Evolutionary conservation across 139 green algal species (phyloP), one percentile per base, ranked within the genome.

Genomic region (Closterium sp.): DNA sequence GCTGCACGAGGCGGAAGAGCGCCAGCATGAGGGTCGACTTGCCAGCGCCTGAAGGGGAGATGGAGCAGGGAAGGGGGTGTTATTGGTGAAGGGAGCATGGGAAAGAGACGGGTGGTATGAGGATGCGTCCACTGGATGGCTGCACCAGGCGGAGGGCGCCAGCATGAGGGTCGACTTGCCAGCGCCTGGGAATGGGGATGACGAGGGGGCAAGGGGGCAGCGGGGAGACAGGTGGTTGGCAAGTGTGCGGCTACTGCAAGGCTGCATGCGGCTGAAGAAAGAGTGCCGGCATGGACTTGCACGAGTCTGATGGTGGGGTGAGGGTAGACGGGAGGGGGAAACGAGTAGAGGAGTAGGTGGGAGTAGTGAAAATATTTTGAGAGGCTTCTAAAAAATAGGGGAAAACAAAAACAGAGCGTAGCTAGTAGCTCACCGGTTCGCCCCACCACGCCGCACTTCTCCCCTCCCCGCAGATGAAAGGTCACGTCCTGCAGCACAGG

Each of bases 101-200:
- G 38, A 66, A 10, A 66, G 38, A 66, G 43, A 69, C 12, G 23
- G 8, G 23, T 69, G 43, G 36, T 69, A 69, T 69, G 43, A 69
- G 43, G 43, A 69, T 69, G 23, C 43, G 23, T 12, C 43, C 43
- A 69, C 43, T 16, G 9, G 43, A 69, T 69, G 43, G 43, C 43
- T 69, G 43, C 12, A 69, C 43, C 1, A 69, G 43, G 23, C 43
- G 12, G 10, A 69, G 88, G 12, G 93, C 16, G 94, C 93, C 32
- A 96, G 93, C 76, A 97, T 95, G 76, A 98, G 88, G 31, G 94
- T 95, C 88, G 89, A 95, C 95, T 98, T 98, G 38, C 96, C 96
- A 32, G 93, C 90, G 33, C 35, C 86, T 91, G 96, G 8, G 4
- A 76, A 3, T 33, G 9, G 0, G 30, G 12, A 64, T 12, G 19